A percentile compares a stretch with the other conserved stretches of the same genome.
phyloP scores from a whole-genome alignment of 441 rosid genomes.

The Populus hybrid region DNA sequence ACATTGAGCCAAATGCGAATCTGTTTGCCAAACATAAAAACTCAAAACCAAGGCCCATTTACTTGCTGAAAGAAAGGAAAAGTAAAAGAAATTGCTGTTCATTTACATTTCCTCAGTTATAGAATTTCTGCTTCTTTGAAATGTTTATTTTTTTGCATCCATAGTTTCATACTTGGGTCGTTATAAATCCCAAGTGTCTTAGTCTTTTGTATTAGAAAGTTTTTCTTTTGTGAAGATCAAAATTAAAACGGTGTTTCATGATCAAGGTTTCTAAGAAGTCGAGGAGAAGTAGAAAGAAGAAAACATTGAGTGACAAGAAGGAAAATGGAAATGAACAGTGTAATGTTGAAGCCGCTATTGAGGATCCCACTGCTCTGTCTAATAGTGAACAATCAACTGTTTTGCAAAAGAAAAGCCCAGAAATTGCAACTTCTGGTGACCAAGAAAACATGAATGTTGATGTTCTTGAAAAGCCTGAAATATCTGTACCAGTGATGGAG shows the following conservation, averaged over 20 bases:
- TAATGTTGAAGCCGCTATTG: constrained; percentile 34
- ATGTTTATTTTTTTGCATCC: neutral
- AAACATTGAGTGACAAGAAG: constrained; percentile 33
- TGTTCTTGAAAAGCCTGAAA: constrained; percentile 37
- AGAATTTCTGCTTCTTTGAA: neutral
- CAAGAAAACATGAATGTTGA: constrained; percentile 24
- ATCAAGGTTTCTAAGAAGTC: constrained; percentile 83
- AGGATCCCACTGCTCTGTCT: constrained; percentile 33
- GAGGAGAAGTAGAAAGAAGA: constrained; percentile 68
- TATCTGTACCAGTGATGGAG: constrained; percentile 30
- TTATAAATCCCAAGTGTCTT: neutral
- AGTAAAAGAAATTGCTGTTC: too few species aligned
- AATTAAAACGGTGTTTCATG: constrained; percentile 23
- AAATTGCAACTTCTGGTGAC: constrained; percentile 32
- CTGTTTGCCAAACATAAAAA: neutral
- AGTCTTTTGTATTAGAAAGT: neutral
- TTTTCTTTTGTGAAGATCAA: constrained; percentile 4
- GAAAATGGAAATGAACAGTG: constrained; percentile 39
- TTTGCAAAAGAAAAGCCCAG: constrained; percentile 27
- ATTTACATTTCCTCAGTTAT: neutral
- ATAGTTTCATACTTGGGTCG: neutral
- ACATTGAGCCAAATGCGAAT: neutral
- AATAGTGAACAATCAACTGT: constrained; percentile 32
- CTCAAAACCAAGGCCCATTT: neutral
- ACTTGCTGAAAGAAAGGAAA: too few species aligned